Conservation (phyloP, 2,329 filamentous ascomycete species). For the Aspergillus quadricinctus region DNA sequence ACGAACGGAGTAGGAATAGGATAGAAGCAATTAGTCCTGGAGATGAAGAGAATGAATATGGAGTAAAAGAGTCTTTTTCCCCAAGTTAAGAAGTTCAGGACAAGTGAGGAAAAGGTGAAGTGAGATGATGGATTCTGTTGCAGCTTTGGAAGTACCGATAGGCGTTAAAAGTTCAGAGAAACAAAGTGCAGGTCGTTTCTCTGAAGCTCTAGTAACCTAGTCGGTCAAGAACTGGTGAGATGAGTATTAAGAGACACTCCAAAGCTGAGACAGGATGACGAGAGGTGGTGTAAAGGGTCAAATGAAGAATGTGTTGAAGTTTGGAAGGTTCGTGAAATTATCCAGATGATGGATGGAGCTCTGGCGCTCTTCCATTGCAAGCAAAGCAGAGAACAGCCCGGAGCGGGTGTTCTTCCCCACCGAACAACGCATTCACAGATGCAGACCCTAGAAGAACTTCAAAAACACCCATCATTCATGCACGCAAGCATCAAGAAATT, state of each 20-base stretch:
- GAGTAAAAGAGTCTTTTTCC: slow-evolving; percentile 2
- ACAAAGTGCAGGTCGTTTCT: slow-evolving; percentile 43
- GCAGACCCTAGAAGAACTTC: neutral
- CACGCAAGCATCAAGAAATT: neutral
- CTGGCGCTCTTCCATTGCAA: slow-evolving; percentile 14
- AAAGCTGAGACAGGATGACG: neutral
- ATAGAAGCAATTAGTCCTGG: neutral
- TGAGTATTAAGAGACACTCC: neutral
- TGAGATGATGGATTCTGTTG: slow-evolving; percentile 14
- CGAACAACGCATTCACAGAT: slow-evolving; percentile 4
- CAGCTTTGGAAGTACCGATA: slow-evolving; percentile 22
- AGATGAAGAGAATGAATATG: neutral
- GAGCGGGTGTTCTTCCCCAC: slow-evolving; percentile 22
- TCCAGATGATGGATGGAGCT: slow-evolving; percentile 12
- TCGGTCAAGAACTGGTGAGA: neutral
- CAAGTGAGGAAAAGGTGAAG: slow-evolving; percentile 13
- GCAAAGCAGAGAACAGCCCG: slow-evolving; percentile 7
- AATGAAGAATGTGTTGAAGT: slow-evolving; percentile 12
- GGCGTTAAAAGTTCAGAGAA: slow-evolving; percentile 25
- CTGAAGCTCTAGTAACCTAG: slow-evolving; percentile 19
- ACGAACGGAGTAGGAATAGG: slow-evolving; percentile 11
- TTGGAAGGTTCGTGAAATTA: slow-evolving; percentile 23
- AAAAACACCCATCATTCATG: neutral
- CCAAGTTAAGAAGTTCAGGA: slow-evolving; percentile 6
- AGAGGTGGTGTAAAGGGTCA: slow-evolving; percentile 3